These are phyloP conservation scores for Silene latifolia DNA, from an alignment of 148 eudicot genomes.

Conservation along the genomic window DNA sequence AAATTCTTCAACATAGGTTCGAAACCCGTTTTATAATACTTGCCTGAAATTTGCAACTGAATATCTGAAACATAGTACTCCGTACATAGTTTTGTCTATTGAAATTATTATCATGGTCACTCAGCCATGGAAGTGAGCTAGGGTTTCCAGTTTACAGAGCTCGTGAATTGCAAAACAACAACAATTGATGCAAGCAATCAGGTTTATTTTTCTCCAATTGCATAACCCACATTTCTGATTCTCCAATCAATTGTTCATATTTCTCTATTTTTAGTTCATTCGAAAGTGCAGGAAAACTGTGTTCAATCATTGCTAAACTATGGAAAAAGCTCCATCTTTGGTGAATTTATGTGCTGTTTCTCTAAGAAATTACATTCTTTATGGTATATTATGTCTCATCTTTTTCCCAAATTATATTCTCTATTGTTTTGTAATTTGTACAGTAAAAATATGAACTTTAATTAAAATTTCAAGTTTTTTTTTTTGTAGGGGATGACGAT, in stretches of 20 bases:
- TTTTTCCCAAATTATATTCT: background rate
- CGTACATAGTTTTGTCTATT: too few relatives aligned
- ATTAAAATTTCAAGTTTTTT: constrained; percentile 6
- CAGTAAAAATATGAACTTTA: background rate
- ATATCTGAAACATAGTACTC: too few relatives aligned
- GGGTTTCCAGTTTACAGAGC: background rate
- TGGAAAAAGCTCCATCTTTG: constrained; percentile 29
- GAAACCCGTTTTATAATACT: too few relatives aligned
- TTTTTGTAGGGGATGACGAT: constrained; percentile 40
- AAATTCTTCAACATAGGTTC: too few relatives aligned
- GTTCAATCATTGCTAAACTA: background rate
- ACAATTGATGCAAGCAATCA: background rate
- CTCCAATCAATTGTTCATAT: too few relatives aligned
- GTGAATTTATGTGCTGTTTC: constrained; percentile 18
- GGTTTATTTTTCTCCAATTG: background rate
- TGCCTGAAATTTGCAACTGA: too few relatives aligned
- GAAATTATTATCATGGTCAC: too few relatives aligned
- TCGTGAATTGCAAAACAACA: too few relatives aligned
- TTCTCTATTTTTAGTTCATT: too few relatives aligned
- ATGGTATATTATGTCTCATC: constrained; percentile 6
- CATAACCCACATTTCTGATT: background rate
- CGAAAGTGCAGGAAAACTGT: background rate
- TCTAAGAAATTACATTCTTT: constrained; percentile 23
- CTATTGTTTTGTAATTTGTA: background rate
- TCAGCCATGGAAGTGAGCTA: background rate